These are phyloP conservation scores for Aegilops sharonensis DNA, from an alignment of 176 grass and related monocot species.

Conservation along the genomic window DNA sequence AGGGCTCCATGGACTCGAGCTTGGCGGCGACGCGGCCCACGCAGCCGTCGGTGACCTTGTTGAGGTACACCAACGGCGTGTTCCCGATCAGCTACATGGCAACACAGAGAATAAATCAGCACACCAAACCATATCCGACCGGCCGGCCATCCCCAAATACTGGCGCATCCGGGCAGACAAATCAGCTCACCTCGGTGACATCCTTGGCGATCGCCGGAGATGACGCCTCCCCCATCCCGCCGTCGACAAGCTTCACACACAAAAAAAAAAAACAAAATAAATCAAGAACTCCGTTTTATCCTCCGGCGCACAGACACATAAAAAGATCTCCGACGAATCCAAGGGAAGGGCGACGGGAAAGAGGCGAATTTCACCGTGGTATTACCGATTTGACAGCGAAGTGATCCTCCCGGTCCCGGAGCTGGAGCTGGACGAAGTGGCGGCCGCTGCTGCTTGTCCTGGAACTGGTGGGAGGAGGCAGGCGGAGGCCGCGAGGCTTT, in stretches of 20 bases:
- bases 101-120: neutral
- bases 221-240: slow-evolving; percentile 51
- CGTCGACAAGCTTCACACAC: neutral
- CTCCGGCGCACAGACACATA: neutral
- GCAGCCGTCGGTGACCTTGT: slow-evolving; percentile 69
- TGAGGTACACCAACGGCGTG: slow-evolving; percentile 90
- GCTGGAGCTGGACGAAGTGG: neutral
- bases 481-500: slow-evolving; percentile 12
- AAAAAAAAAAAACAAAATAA: neutral
- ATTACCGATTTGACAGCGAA: neutral
- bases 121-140: neutral
- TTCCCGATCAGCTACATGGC: slow-evolving; percentile 71
- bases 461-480: neutral
- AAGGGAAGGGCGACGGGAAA: neutral
- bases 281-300: neutral
- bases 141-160: no score
- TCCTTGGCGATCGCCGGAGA: slow-evolving; percentile 59
- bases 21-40: slow-evolving; percentile 77
- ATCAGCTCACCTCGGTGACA: slow-evolving; percentile 66
- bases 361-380: neutral
- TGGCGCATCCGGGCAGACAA: neutral
- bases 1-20: slow-evolving; percentile 94
- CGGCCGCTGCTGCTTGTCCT: neutral
- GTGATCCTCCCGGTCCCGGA: neutral
- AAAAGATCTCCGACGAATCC: neutral